A percentile compares a stretch with the other conserved stretches of the same genome.
Conservation (phyloP, 257 asterid species). For the Salvia splendens region DNA sequence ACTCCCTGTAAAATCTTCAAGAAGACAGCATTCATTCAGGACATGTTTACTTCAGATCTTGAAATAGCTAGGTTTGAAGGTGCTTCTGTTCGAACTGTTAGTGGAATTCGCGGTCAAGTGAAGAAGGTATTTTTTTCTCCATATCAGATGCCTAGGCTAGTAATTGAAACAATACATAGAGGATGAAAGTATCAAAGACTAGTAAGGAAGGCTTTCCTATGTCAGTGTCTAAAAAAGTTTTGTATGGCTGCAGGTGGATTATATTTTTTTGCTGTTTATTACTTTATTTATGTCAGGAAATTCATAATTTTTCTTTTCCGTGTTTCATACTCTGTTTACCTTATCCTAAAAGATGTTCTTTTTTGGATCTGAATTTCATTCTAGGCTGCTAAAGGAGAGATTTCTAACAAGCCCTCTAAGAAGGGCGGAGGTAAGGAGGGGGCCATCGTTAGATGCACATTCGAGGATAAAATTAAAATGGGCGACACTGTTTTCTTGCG, state of each 20-base stretch:
- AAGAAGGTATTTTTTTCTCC: slow-evolving; percentile 67
- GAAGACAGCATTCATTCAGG: slow-evolving; percentile 92
- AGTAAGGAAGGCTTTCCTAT: not conserved
- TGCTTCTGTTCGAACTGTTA: slow-evolving; percentile 87
- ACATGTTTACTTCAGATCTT: slow-evolving; percentile 98
- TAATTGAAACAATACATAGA: not conserved
- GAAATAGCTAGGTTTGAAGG: slow-evolving; percentile 99
- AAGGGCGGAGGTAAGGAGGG: slow-evolving; percentile 77
- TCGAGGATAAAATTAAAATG: slow-evolving; percentile 89
- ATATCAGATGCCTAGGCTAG: not conserved
- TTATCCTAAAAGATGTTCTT: not conserved
- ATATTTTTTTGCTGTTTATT: not conserved
- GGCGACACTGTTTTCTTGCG: slow-evolving; percentile 93
- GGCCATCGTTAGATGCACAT: slow-evolving; percentile 96
- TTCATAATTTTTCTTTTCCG: slow-evolving; percentile 4
- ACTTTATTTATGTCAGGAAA: not conserved
- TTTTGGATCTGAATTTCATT: not conserved
- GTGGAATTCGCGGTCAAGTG: slow-evolving; percentile 97
- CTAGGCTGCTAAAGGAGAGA: slow-evolving; percentile 91
- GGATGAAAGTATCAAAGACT: not conserved
- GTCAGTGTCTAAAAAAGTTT: not conserved
- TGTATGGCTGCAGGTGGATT: not conserved
- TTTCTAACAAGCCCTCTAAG: slow-evolving; percentile 69
- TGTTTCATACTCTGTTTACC: not conserved
- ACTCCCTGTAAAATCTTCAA: slow-evolving; percentile 84